phyloP scores from a whole-genome alignment of 257 asterid genomes.

The Gynochthodes officinalis region DNA sequence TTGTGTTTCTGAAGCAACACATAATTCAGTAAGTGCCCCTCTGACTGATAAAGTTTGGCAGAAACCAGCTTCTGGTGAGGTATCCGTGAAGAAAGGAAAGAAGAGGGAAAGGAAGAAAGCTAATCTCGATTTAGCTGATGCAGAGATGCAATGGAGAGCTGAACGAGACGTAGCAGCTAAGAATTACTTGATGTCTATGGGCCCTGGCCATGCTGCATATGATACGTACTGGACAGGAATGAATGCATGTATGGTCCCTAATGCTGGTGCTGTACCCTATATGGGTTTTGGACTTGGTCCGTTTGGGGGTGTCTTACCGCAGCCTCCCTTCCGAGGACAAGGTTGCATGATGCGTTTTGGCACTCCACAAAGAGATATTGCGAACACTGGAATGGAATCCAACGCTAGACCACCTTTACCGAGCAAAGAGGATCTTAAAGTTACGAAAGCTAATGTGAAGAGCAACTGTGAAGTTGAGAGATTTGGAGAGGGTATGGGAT shows the following conservation, averaged over 20 bases:
- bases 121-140: neutral
- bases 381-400: too few relatives aligned
- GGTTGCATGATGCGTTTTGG: too few relatives aligned
- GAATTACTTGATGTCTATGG: neutral
- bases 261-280: neutral
- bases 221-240: neutral
- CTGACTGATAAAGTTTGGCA: conserved; percentile 82
- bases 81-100: neutral
- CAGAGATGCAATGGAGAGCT: neutral
- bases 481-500: neutral
- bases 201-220: neutral
- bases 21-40: conserved; percentile 50
- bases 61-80: conserved; percentile 60
- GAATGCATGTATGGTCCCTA: neutral
- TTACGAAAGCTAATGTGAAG: neutral
- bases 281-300: too few relatives aligned
- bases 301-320: neutral
- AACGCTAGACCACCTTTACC: too few relatives aligned
- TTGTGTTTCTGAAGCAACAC: conserved; percentile 57
- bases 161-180: neutral
- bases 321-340: neutral
- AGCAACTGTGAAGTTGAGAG: neutral
- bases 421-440: neutral
- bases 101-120: neutral
- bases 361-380: too few relatives aligned